phyloP scores from a whole-genome alignment of 495 filamentous ascomycete species.

The Aspergillus affinis region DNA sequence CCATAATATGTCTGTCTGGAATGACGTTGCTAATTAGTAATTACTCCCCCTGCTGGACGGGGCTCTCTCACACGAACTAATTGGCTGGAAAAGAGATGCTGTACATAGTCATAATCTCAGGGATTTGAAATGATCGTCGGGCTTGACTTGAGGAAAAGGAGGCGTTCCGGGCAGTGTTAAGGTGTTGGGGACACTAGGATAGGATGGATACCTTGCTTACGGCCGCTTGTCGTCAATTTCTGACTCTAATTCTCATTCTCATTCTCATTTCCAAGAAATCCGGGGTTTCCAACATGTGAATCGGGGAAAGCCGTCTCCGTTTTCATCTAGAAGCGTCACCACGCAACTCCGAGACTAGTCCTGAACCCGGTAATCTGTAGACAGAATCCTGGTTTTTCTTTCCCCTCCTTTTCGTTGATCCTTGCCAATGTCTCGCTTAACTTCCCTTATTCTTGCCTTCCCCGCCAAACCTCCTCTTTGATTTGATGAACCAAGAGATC shows the following conservation, averaged over 20 bases:
- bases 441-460: background rate
- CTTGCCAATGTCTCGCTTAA: constrained; percentile 2
- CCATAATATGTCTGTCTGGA: background rate
- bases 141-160: background rate
- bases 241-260: no score
- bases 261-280: no score
- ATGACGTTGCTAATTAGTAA: background rate
- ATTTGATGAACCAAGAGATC: no score
- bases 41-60: background rate
- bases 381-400: background rate
- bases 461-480: background rate
- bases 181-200: background rate
- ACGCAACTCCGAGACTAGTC: no score
- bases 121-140: background rate
- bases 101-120: background rate
- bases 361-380: no score
- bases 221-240: background rate
- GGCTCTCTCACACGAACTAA: background rate
- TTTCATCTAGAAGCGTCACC: no score
- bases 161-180: background rate
- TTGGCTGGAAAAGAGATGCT: background rate
- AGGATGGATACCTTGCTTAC: background rate
- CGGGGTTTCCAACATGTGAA: no score
- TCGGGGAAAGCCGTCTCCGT: no score
- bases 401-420: background rate